Conservation (phyloP, 2,329 filamentous ascomycete genomes). For the Monilinia polystroma region DNA sequence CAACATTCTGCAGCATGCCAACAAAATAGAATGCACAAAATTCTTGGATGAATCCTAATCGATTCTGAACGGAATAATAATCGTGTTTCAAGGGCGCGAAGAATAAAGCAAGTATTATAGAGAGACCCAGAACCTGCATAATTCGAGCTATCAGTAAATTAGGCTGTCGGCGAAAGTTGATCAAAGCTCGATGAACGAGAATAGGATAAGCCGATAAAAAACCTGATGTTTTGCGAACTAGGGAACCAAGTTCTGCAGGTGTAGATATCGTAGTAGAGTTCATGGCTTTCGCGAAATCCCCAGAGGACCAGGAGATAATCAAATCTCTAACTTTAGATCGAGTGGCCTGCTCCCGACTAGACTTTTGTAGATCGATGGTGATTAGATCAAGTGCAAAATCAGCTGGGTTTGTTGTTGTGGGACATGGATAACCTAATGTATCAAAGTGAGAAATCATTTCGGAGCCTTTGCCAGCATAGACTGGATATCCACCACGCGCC, state of each 20-base stretch:
- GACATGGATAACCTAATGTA: conserved; percentile 61
- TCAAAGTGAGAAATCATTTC: conserved; percentile 67
- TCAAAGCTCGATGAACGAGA: conserved; percentile 63
- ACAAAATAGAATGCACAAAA: conserved; percentile 71
- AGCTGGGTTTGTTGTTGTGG: conserved; percentile 69
- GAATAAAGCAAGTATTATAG: conserved; percentile 63
- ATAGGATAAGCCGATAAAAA: conserved; percentile 65
- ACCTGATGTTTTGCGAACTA: conserved; percentile 62
- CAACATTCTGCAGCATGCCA: conserved; percentile 77
- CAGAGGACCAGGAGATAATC: conserved; percentile 56
- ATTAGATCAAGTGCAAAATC: conserved; percentile 78
- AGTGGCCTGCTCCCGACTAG: conserved; percentile 59
- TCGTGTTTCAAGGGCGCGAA: conserved; percentile 69
- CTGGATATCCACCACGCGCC: conserved; percentile 65
- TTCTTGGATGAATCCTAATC: conserved; percentile 72
- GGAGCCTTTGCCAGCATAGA: conserved; percentile 63
- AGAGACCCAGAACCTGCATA: conserved; percentile 65
- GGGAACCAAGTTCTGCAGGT: conserved; percentile 69
- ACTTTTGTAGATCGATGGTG: conserved; percentile 70
- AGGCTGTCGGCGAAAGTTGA: conserved; percentile 69
- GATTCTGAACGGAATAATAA: conserved; percentile 69
- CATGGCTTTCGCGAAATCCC: conserved; percentile 29
- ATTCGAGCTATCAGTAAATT: conserved; percentile 62
- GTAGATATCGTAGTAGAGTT: conserved; percentile 47
- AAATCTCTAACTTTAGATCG: conserved; percentile 60